phyloP scores from a whole-genome alignment of 2,329 filamentous ascomycete species.

The Corniculantispora saksenae region DNA sequence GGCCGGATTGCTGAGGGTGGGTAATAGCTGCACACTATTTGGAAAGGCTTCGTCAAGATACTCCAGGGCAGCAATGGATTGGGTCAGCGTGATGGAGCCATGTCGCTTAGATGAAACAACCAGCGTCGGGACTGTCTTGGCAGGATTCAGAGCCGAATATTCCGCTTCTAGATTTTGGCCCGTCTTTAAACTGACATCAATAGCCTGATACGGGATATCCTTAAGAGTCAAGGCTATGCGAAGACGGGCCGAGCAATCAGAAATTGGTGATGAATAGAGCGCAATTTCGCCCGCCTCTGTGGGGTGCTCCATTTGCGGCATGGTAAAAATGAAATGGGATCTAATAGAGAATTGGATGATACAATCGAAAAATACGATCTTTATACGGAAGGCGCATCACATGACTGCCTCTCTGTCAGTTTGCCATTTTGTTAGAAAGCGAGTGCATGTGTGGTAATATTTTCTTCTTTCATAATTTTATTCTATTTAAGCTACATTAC shows the following conservation, averaged over 20 bases:
- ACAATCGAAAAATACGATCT: too few species aligned
- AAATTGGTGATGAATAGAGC: neutral
- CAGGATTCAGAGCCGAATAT: slow-evolving; percentile 44
- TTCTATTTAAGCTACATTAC: too few species aligned
- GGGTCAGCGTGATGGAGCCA: slow-evolving; percentile 38
- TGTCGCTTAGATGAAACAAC: slow-evolving; percentile 27
- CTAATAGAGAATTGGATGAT: too few species aligned
- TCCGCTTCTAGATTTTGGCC: slow-evolving; percentile 39
- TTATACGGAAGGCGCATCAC: too few species aligned
- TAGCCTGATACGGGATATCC: slow-evolving; percentile 39
- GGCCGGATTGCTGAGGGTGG: slow-evolving; percentile 37
- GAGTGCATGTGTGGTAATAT: too few species aligned
- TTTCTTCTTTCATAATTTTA: too few species aligned
- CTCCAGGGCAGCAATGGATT: slow-evolving; percentile 51
- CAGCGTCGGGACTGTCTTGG: slow-evolving; percentile 46
- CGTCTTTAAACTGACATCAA: slow-evolving; percentile 46
- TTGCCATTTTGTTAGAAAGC: too few species aligned
- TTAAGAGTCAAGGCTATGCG: slow-evolving; percentile 52
- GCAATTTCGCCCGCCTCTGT: neutral
- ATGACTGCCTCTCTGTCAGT: too few species aligned
- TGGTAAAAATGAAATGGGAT: too few species aligned
- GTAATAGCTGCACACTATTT: slow-evolving; percentile 31
- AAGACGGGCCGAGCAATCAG: slow-evolving; percentile 46
- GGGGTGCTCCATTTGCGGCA: too few species aligned
- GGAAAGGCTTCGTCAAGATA: slow-evolving; percentile 49